Evolutionary conservation across 2,329 filamentous ascomycete genomes (phyloP), one percentile per base, ranked within the genome.

Genomic region (Acephala macrosclerotiorum): DNA sequence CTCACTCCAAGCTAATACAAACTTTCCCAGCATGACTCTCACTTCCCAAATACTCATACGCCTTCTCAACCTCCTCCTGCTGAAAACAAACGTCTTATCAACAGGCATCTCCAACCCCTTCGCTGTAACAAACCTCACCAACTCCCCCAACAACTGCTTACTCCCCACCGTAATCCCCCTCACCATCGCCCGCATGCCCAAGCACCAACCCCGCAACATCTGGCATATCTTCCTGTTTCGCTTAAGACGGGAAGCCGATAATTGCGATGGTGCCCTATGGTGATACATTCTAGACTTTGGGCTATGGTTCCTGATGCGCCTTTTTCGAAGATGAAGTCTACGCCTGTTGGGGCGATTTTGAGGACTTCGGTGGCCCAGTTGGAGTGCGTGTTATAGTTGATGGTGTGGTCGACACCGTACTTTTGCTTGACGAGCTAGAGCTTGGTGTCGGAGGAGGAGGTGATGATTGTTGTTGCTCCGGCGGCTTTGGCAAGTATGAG

Each of bases 251-350:
- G 49, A 80, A 82, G 0, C 83, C 83, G 51, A 85, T 80, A 7
- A 81, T 73, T 49, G 79, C 76, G 47, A 87, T 79, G 29, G 81
- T 66, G 0, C 84, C 85, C 83, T 35, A 75, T 77, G 0, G 79
- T 77, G 6, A 83, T 77, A 22, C 78, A 79, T 11, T 80, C 76
- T 51, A 90, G 77, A 2, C 81, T 84, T 73, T 89, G 82, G 3
- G 78, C 73, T 70, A 91, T 82, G 0, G 88, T 90, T 22, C 80
- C 82, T 0, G 85, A 80, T 0, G 89, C 89, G 18, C 87, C 89
- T 20, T 91, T 85, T 71, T 92, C 89, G 47, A 91, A 73, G 53
- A 91, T 79, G 68, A 88, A 82, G 71, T 91, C 84, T 7, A 90
- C 84, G 12, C 90, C 90, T 72, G 3, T 80, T 80, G 0, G 75